These are phyloP conservation scores for Claviceps sp. DNA, from an alignment of 2,329 filamentous ascomycete species.

Conservation along the genomic window DNA sequence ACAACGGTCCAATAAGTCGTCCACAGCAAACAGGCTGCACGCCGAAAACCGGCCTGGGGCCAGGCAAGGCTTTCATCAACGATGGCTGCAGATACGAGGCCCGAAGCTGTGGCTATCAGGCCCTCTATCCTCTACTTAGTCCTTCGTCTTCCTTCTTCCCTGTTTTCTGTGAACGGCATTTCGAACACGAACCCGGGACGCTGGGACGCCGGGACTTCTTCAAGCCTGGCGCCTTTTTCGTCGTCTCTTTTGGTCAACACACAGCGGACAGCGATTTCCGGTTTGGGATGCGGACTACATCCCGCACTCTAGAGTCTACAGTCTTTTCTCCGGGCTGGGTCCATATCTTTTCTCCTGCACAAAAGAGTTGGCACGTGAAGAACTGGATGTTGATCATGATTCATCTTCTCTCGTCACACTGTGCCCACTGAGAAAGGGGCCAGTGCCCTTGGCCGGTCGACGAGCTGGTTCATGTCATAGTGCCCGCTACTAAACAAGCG, in stretches of 20 bases:
- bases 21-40: too few species aligned
- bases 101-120: neutral
- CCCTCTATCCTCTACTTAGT: neutral
- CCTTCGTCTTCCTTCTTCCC: neutral
- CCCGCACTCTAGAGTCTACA: neutral
- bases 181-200: neutral
- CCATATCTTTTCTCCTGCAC: too few species aligned
- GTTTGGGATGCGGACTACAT: neutral
- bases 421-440: too few species aligned
- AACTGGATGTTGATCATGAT: too few species aligned
- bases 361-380: too few species aligned
- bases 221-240: neutral
- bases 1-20: neutral
- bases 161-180: neutral
- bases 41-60: neutral
- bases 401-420: too few species aligned
- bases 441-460: too few species aligned
- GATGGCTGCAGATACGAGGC: neutral
- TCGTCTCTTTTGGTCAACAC: neutral
- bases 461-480: too few species aligned
- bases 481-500: too few species aligned
- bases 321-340: too few species aligned
- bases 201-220: neutral
- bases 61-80: neutral
- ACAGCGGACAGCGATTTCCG: neutral